Evolutionary conservation across 495 filamentous ascomycete species (phyloP).

Genomic region (Annulohypoxylon bovei): DNA sequence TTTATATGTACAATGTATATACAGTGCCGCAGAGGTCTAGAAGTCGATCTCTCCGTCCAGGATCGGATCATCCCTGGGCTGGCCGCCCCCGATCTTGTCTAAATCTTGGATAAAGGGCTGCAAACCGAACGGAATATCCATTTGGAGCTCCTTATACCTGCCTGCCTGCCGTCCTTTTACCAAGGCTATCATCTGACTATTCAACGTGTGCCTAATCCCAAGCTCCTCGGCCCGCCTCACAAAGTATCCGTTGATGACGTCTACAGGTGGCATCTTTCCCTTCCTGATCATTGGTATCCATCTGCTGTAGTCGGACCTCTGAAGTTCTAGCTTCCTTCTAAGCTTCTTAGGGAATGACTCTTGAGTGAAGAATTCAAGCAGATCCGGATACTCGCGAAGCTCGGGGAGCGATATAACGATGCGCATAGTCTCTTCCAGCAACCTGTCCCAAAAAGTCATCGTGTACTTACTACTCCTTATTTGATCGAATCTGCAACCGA

Average conservation of each 20-base stretch:
- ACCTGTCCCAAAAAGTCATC: slow-evolving; percentile 70
- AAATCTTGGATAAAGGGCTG: slow-evolving; percentile 27
- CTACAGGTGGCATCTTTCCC: slow-evolving; percentile 73
- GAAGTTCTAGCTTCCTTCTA: slow-evolving; percentile 52
- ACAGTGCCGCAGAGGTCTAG: slow-evolving; percentile 2
- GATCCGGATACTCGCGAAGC: slow-evolving; percentile 66
- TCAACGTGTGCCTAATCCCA: slow-evolving; percentile 70
- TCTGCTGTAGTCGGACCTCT: slow-evolving; percentile 63
- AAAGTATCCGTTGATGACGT: slow-evolving; percentile 86
- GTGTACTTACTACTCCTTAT: slow-evolving; percentile 70
- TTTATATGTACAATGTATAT: slow-evolving; percentile 33
- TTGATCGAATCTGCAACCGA: slow-evolving; percentile 76
- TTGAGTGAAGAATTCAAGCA: slow-evolving; percentile 65
- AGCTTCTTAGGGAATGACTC: slow-evolving; percentile 59
- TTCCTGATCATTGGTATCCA: slow-evolving; percentile 35
- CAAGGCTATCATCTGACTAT: slow-evolving; percentile 53
- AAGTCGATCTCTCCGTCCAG: slow-evolving; percentile 6
- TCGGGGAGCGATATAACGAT: slow-evolving; percentile 64
- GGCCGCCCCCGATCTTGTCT: slow-evolving; percentile 34
- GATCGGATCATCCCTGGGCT: slow-evolving; percentile 6
- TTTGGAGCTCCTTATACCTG: slow-evolving; percentile 23
- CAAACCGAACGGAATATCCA: slow-evolving; percentile 41
- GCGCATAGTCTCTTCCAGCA: slow-evolving; percentile 62
- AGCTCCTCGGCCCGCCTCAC: slow-evolving; percentile 73
- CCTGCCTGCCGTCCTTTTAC: slow-evolving; percentile 50